Evolutionary conservation across 257 asterid genomes (phyloP), one percentile per base, ranked within the genome.

Genomic region (Solanum rostratum): DNA sequence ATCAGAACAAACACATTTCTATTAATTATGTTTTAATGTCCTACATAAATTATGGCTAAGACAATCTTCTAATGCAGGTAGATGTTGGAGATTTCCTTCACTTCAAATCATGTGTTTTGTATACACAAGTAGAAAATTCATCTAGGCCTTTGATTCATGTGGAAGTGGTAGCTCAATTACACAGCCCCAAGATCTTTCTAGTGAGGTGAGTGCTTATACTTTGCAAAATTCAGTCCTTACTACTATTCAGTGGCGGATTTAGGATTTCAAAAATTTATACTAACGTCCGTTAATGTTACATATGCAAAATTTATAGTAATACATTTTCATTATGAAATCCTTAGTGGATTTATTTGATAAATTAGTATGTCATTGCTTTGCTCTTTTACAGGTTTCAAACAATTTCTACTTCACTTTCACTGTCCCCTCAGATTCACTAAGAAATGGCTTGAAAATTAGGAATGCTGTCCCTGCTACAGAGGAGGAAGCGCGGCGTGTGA

Each of bases 331-430:
- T 20, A 24, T 62, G 19, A 12, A 60, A 12, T 62, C 39, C 70
- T 62, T 65, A 1, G 2, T 65, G n/a, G 39, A 7, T 15, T 66
- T 15, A 66, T 66, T 66, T 30, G 39, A 33, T 19, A 6, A 19
- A 73, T 13, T 45, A 71, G 11, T 41, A 20, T 41, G 0, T 70
- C 0, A 41, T 19, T 43, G 10, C 13, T 73, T 10, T 73, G 2
- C 9, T 46, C 7, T 45, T 73, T 24, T 7, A 33, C 22, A 95
- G 99, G 94, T 95, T 24, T 95, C 99, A 39, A 94, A 92, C 84
- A 95, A 92, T 89, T 95, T 94, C 93, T 94, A 93, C 92, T 95
- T 94, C 93, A 95, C 99, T 45, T 95, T 91, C 90, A 89, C 93
- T 3, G 88, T 94, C 74, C 87, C 88, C 88, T 71, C 91, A 22